These are phyloP conservation scores for Graphilbum sp. DNA, from an alignment of 2,329 filamentous ascomycete species.

Conservation along the genomic window DNA sequence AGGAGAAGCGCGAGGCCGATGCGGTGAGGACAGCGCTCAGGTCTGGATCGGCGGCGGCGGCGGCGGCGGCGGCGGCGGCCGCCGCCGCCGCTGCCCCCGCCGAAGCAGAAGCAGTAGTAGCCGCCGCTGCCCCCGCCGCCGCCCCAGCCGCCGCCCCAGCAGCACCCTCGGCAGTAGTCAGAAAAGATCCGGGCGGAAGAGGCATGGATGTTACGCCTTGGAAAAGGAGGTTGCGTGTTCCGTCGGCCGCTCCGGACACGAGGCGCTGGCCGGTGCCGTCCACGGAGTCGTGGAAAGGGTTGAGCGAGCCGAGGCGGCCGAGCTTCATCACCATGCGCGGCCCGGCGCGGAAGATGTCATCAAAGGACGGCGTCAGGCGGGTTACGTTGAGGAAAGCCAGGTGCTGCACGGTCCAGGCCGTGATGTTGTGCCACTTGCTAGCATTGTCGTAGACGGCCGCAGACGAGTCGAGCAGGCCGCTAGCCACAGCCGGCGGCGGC, in stretches of 20 bases:
- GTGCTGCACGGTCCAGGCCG: constrained; percentile 33
- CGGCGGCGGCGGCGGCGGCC: too few species aligned
- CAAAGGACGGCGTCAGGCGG: constrained; percentile 45
- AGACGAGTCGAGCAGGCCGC: constrained; percentile 8
- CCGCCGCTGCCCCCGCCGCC: constrained; percentile 16
- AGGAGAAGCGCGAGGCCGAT: constrained; percentile 30
- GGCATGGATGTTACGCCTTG: constrained; percentile 11
- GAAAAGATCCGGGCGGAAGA: constrained; percentile 25
- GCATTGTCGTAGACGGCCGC: constrained; percentile 22
- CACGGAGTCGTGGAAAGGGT: constrained; percentile 40
- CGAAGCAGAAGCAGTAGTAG: constrained; percentile 19
- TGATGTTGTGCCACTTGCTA: constrained; percentile 35
- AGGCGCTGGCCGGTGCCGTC: constrained; percentile 34
- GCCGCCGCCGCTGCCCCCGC: constrained; percentile 11
- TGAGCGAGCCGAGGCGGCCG: constrained; percentile 48
- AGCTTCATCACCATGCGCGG: constrained; percentile 55
- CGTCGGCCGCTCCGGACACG: constrained; percentile 40
- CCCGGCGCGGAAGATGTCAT: constrained; percentile 51
- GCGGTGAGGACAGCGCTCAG: constrained; percentile 14
- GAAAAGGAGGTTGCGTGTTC: constrained; percentile 17
- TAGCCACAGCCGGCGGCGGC: not conserved
- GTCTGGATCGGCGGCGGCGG: constrained; percentile 18
- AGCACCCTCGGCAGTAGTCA: constrained; percentile 6
- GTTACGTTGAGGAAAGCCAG: constrained; percentile 26
- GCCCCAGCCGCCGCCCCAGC: constrained; percentile 17